Percentiles rank a stretch among this genome's conserved stretches.
Conservation (phyloP, 306 rosid genomes). For the Senna siamea region DNA sequence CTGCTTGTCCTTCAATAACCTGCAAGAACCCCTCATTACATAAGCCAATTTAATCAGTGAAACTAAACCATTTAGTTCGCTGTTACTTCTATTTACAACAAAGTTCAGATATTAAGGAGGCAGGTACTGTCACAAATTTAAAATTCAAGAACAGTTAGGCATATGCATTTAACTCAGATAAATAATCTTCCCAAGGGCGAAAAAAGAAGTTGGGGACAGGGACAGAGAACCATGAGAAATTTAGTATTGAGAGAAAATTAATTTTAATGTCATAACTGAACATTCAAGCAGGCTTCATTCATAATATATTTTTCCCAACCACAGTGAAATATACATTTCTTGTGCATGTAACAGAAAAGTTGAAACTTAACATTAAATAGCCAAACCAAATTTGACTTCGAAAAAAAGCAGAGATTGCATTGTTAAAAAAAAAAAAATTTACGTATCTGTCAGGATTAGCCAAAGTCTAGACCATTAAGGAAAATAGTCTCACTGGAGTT, state of each 20-base stretch:
- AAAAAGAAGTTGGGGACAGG: background rate
- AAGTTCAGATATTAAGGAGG: background rate
- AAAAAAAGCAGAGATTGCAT: background rate
- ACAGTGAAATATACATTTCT: conserved; percentile 1
- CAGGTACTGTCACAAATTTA: background rate
- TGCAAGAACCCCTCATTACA: conserved; percentile 30
- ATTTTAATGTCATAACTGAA: conserved; percentile 13
- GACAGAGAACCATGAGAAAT: conserved; percentile 25
- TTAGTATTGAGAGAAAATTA: conserved; percentile 9
- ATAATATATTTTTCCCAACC: background rate
- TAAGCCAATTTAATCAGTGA: conserved; percentile 27
- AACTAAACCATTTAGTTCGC: background rate
- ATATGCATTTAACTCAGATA: conserved; percentile 7
- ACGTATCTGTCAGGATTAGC: background rate
- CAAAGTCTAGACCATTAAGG: background rate
- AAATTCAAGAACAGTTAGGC: conserved; percentile 16
- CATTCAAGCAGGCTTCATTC: background rate
- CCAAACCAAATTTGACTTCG: conserved; percentile 10
- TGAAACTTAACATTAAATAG: background rate
- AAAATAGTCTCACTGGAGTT: background rate
- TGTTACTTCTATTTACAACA: background rate
- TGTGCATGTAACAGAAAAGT: conserved; percentile 4
- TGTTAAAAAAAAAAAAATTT: too few species aligned
- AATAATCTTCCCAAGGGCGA: conserved; percentile 18
- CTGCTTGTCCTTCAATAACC: conserved; percentile 76